Conservation (phyloP, 1,284 basidiomycete genomes). For the Cystobasidiaceae sp. region DNA sequence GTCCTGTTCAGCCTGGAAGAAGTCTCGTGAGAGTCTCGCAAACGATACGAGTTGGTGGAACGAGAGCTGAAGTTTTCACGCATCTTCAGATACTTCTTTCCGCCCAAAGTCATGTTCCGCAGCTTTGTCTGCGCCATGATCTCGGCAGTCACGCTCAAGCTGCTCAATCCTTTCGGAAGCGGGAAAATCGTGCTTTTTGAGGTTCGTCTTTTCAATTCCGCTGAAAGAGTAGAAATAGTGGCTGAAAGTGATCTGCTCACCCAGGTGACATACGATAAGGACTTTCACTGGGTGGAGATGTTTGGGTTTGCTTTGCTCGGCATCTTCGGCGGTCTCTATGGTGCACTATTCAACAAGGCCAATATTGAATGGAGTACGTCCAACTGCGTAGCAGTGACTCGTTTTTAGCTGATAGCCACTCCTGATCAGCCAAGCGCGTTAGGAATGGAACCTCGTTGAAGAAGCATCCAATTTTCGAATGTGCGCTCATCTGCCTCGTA, state of each 20-base stretch:
- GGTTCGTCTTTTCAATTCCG: neutral
- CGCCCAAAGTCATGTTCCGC: conserved; percentile 64
- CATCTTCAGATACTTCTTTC: conserved; percentile 79
- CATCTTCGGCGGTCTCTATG: conserved; percentile 84
- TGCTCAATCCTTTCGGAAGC: conserved; percentile 81
- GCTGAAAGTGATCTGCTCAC: conserved; percentile 64
- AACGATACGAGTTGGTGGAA: neutral
- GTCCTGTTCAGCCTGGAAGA: conserved; percentile 53
- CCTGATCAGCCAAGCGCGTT: conserved; percentile 56
- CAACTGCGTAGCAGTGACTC: too few species aligned
- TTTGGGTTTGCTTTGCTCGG: conserved; percentile 79
- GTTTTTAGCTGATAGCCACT: neutral
- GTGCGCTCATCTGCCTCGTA: conserved; percentile 63
- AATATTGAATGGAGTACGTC: conserved; percentile 83
- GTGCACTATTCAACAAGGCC: conserved; percentile 85
- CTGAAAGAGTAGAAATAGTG: conserved; percentile 39
- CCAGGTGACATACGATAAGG: conserved; percentile 79
- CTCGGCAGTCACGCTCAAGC: conserved; percentile 77
- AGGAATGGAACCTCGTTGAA: conserved; percentile 75
- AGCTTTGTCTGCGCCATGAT: conserved; percentile 86
- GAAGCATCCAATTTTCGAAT: conserved; percentile 75
- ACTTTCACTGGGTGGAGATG: conserved; percentile 78
- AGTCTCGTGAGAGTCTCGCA: conserved; percentile 67
- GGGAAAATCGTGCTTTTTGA: conserved; percentile 50
- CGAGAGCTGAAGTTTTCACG: neutral